Evolutionary conservation across 148 eudicot genomes (phyloP), one percentile per base, ranked within the genome.

Genomic region (Rhododendron mucronatum): DNA sequence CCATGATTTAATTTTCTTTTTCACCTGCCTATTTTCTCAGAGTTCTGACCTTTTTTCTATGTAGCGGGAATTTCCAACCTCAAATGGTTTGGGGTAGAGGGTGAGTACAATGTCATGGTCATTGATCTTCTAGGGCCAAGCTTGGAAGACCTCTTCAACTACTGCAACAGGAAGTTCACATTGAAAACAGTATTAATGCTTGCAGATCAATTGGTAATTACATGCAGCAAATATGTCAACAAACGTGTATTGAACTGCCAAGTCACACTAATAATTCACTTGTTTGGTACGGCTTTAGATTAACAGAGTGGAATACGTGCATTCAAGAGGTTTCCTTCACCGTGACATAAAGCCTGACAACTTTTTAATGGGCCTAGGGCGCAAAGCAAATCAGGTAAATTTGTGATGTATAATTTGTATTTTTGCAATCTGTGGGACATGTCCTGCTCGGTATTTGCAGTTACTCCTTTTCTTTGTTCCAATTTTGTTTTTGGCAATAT

Each of bases 291-390:
- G 21, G 39, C 84, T 89, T 78, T 88, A 95, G 98, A 93, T 95
- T 81, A 93, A 91, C 79, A 90, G 98, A 89, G 95, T 95, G 81
- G 98, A 95, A 86, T 93, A 92, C 88, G 93, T 94, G 95, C 98
- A 95, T 83, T 89, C 94, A 5, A 93, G 94, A 92, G 95, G 98
- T 67, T 94, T 95, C 88, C 98, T 95, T 91, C 98, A 95, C 89
- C 98, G 98, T 89, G 98, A 95, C 84, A 95, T 95, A 76, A 95
- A 95, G 85, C 98, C 98, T 59, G 98, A 95, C 88, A 95, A 95
- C 86, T 95, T 95, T 82, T 85, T 95, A 65, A 95, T 95, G 98
- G 98, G 98, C 53, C 91, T 95, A 61, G 98, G 98, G 51, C 94
- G 96, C 81, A 95, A 92, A 91, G 96, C 98, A 13, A 94, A 93